These are phyloP conservation scores for Hanseniaspora lachancei DNA, from an alignment of 805 yeast genomes.

Conservation along the genomic window DNA sequence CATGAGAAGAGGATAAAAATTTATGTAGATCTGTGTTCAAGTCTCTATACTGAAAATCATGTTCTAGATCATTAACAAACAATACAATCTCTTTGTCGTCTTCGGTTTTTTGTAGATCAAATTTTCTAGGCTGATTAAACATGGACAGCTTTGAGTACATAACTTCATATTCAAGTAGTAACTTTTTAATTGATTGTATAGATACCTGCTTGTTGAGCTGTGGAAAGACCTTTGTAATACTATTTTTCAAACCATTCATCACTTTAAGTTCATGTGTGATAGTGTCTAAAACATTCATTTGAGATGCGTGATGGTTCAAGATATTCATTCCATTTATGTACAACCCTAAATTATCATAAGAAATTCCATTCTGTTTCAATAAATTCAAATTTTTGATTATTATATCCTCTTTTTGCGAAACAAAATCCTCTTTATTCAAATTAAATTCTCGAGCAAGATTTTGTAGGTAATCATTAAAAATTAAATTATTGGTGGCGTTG, in stretches of 20 bases:
- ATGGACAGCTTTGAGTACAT: conserved; percentile 20
- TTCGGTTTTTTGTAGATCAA: conserved; percentile 22
- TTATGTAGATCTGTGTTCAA: conserved; percentile 34
- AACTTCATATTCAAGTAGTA: conserved; percentile 19
- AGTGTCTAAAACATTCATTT: conserved; percentile 17
- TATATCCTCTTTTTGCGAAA: conserved; percentile 9
- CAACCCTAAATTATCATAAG: conserved; percentile 24
- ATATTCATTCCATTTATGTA: conserved; percentile 25
- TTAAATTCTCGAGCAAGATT: background rate
- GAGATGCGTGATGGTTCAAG: conserved; percentile 19
- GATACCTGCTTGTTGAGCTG: conserved; percentile 15
- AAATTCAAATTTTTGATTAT: conserved; percentile 17
- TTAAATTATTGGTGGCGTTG: conserved; percentile 31
- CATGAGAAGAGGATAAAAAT: conserved; percentile 31
- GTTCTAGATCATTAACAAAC: conserved; percentile 59
- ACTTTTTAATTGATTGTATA: conserved; percentile 14
- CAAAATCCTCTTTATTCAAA: background rate
- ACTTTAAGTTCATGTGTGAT: conserved; percentile 18
- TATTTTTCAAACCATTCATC: conserved; percentile 14
- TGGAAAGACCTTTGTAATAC: conserved; percentile 20
- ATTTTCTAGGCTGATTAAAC: conserved; percentile 23
- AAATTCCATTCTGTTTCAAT: conserved; percentile 20
- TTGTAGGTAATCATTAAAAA: conserved; percentile 19
- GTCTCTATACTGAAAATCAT: conserved; percentile 40
- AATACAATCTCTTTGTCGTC: conserved; percentile 37